Evolutionary conservation across 2,329 filamentous ascomycete species (phyloP).

Genomic region (Fusarium dimerum): DNA sequence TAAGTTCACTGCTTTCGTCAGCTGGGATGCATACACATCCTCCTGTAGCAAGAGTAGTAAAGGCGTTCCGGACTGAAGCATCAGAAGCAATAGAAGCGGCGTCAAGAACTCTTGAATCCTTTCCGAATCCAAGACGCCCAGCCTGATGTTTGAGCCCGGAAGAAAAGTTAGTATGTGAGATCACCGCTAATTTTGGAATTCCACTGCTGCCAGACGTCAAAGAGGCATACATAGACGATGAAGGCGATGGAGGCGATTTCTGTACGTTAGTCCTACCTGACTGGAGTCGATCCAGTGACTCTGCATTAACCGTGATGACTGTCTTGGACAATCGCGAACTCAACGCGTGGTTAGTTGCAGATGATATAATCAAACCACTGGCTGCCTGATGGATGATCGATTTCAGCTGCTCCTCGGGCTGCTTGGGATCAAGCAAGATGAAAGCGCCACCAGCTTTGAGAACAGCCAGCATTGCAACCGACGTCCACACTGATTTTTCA

Average conservation of each 20-base stretch:
- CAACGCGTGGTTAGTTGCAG: background rate
- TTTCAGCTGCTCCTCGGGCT: constrained; percentile 12
- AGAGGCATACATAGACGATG: constrained; percentile 18
- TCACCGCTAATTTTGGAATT: constrained; percentile 21
- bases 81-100: background rate
- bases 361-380: background rate
- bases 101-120: constrained; percentile 18
- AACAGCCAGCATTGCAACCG: constrained; percentile 25
- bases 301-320: background rate
- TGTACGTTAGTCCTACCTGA: background rate
- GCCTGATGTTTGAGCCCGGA: constrained; percentile 27
- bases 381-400: constrained; percentile 4
- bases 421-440: constrained; percentile 16
- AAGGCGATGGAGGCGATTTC: background rate
- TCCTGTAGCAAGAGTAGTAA: constrained; percentile 44
- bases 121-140: background rate
- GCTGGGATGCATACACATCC: constrained; percentile 12
- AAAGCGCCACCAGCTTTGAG: constrained; percentile 29
- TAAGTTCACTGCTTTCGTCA: constrained; percentile 8
- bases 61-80: constrained; percentile 8
- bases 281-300: background rate
- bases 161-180: background rate
- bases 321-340: background rate
- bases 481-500: constrained; percentile 27
- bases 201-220: constrained; percentile 32